phyloP scores from a whole-genome alignment of 2,329 filamentous ascomycete genomes.

The Xylariomycetidae sp. region DNA sequence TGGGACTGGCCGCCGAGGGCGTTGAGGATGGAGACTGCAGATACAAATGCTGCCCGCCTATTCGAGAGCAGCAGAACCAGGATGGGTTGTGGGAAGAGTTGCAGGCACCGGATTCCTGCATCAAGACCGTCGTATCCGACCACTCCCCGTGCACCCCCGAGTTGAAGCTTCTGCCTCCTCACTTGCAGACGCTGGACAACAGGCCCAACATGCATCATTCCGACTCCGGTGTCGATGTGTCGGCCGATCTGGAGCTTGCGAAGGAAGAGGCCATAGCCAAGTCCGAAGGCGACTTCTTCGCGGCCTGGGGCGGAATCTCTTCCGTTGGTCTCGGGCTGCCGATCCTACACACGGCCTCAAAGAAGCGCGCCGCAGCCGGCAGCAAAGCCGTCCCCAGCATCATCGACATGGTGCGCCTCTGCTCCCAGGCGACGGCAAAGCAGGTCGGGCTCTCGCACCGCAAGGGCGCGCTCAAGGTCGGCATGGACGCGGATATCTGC shows the following conservation, averaged over 20 bases:
- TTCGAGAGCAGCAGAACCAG: slow-evolving; percentile 74
- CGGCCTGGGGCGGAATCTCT: slow-evolving; percentile 93
- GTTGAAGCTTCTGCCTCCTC: slow-evolving; percentile 76
- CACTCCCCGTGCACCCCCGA: slow-evolving; percentile 95
- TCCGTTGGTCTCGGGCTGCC: slow-evolving; percentile 88
- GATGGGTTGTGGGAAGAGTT: slow-evolving; percentile 85
- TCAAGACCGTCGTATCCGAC: slow-evolving; percentile 88
- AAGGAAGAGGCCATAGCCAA: slow-evolving; percentile 33
- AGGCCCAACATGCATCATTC: slow-evolving; percentile 37
- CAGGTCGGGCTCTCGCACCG: slow-evolving; percentile 78
- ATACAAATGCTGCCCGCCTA: slow-evolving; percentile 93
- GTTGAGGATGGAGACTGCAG: slow-evolving; percentile 81
- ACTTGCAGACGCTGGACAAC: slow-evolving; percentile 45
- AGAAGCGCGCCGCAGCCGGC: slow-evolving; percentile 48
- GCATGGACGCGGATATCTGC: slow-evolving; percentile 85
- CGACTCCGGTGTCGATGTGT: slow-evolving; percentile 49
- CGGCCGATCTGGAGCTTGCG: slow-evolving; percentile 22
- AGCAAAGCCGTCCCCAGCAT: slow-evolving; percentile 43
- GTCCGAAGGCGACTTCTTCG: slow-evolving; percentile 77
- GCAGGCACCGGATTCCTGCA: slow-evolving; percentile 63
- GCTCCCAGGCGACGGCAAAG: slow-evolving; percentile 76
- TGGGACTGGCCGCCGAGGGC: slow-evolving; percentile 75
- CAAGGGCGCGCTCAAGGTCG: slow-evolving; percentile 76
- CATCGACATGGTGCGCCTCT: slow-evolving; percentile 77
- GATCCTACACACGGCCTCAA: slow-evolving; percentile 77